Percentiles rank a stretch among this genome's conserved stretches.
These are phyloP conservation scores for Chondrus crispus DNA, from an alignment of 23 red algal species.

Conservation along the genomic window DNA sequence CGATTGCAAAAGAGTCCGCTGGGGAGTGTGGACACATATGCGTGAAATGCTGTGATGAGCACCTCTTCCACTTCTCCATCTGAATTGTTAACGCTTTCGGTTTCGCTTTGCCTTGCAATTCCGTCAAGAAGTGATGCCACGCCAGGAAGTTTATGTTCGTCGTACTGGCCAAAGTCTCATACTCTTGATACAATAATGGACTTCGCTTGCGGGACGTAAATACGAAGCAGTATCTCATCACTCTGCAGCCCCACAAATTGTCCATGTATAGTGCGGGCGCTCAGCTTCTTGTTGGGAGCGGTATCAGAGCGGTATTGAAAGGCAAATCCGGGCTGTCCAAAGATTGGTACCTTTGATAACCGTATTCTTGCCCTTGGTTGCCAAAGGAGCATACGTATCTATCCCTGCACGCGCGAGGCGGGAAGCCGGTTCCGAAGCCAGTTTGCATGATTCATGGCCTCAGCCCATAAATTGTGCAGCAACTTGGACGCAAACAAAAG, in stretches of 20 bases:
- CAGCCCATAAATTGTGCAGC: neutral
- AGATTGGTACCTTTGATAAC: neutral
- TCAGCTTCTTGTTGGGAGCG: neutral
- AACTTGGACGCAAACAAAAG: neutral
- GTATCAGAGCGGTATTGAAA: neutral
- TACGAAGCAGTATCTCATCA: neutral
- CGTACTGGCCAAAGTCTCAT: neutral
- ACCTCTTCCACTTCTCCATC: neutral
- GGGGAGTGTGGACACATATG: no score
- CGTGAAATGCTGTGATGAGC: neutral
- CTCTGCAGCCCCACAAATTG: slow-evolving; percentile 25
- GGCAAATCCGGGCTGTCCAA: neutral
- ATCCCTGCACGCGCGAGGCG: neutral
- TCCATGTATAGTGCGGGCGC: neutral
- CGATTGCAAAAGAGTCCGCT: no score
- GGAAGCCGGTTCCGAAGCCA: neutral
- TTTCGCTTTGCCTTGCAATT: neutral
- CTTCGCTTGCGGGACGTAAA: neutral
- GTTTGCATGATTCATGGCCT: neutral
- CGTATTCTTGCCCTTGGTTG: neutral
- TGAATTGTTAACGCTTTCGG: neutral
- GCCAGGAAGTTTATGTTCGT: neutral
- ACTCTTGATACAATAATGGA: neutral
- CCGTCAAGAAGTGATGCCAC: neutral
- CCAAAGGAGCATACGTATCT: neutral